These are phyloP conservation scores for Candida vartiovaarae DNA, from an alignment of 805 yeast species.

Conservation along the genomic window DNA sequence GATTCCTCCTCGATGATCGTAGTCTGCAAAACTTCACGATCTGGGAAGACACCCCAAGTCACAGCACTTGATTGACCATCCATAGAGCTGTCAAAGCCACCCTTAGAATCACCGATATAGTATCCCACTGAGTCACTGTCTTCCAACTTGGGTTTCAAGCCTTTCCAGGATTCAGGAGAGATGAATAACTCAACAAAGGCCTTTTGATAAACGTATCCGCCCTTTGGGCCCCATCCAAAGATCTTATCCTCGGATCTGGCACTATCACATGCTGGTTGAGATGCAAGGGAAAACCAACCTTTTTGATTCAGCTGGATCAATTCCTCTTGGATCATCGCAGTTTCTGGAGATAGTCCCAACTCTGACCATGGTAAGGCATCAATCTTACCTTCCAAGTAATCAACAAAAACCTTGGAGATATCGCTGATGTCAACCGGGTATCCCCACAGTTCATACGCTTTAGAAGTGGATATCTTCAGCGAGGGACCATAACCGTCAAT, in stretches of 20 bases:
- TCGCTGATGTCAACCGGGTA: conserved; percentile 55
- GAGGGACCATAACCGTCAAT: conserved; percentile 96
- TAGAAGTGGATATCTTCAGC: conserved; percentile 62
- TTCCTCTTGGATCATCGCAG: conserved; percentile 88
- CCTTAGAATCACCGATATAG: conserved; percentile 62
- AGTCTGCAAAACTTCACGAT: conserved; percentile 90
- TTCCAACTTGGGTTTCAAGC: conserved; percentile 45
- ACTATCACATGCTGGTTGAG: conserved; percentile 92
- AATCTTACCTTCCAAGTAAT: conserved; percentile 67
- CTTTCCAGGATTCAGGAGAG: conserved; percentile 61
- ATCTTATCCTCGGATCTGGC: conserved; percentile 73
- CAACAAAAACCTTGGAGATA: conserved; percentile 57
- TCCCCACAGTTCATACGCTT: conserved; percentile 77
- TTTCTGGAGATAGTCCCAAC: conserved; percentile 77
- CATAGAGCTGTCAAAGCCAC: conserved; percentile 50
- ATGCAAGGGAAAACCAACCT: conserved; percentile 82
- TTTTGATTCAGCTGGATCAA: conserved; percentile 67
- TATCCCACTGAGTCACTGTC: conserved; percentile 52
- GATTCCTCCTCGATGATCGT: conserved; percentile 91
- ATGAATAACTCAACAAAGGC: conserved; percentile 88
- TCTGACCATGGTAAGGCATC: conserved; percentile 91
- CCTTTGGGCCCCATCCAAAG: conserved; percentile 95
- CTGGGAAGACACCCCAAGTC: conserved; percentile 98
- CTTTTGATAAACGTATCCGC: conserved; percentile 87
- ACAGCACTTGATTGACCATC: conserved; percentile 73